Percentiles rank a stretch among this genome's conserved stretches.
These are phyloP conservation scores for Trichophyton equinum DNA, from an alignment of 2,329 filamentous ascomycete genomes.

Conservation along the genomic window DNA sequence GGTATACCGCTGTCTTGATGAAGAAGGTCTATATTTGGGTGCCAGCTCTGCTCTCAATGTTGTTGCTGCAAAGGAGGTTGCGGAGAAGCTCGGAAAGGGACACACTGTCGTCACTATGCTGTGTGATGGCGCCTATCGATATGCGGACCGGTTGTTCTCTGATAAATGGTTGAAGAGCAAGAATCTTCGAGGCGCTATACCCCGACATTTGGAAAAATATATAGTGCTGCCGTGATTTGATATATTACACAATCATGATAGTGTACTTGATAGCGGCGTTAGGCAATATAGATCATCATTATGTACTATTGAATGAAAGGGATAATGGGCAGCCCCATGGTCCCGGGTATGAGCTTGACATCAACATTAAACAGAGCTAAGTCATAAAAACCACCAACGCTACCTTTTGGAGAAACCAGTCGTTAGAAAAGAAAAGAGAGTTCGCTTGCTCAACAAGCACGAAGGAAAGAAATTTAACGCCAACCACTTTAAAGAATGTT, in stretches of 20 bases:
- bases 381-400: not conserved
- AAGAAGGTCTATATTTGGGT: slow-evolving; percentile 89
- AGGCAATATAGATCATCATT: not conserved
- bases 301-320: not conserved
- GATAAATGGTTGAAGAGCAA: slow-evolving; percentile 82
- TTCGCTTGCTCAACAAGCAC: not conserved
- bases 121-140: slow-evolving; percentile 93
- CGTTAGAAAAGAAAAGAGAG: not conserved
- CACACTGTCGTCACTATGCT: slow-evolving; percentile 88
- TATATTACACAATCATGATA: not conserved
- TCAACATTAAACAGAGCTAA: not conserved
- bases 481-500: slow-evolving; percentile 24
- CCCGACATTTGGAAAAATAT: slow-evolving; percentile 78
- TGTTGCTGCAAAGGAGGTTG: slow-evolving; percentile 86
- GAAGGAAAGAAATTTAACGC: not conserved
- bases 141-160: slow-evolving; percentile 87
- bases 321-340: not conserved
- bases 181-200: slow-evolving; percentile 67
- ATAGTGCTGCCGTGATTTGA: slow-evolving; percentile 63
- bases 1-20: slow-evolving; percentile 92
- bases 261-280: not conserved
- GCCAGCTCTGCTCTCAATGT: slow-evolving; percentile 92
- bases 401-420: not conserved
- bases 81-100: slow-evolving; percentile 75
- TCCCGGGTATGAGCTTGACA: not conserved